These are phyloP conservation scores for Tricholoma furcatifolium DNA, from an alignment of 768 basidiomycete species.

Conservation along the genomic window DNA sequence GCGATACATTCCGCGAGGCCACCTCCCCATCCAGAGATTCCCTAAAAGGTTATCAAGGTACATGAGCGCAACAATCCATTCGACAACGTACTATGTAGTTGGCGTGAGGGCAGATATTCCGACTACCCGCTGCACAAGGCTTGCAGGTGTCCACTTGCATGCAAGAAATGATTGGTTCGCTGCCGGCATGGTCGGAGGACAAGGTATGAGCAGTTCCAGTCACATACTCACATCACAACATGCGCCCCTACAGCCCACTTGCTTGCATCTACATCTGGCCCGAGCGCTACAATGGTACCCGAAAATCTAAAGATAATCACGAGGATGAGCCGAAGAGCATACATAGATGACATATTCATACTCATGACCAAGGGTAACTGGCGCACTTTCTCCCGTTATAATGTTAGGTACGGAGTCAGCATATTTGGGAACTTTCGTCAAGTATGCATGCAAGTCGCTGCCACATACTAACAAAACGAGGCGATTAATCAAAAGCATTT, in stretches of 20 bases:
- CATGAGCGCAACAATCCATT: not conserved
- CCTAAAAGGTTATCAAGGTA: conserved; percentile 21
- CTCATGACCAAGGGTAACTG: conserved; percentile 48
- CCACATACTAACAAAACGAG: no score
- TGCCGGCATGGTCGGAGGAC: conserved; percentile 13
- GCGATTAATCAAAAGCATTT: no score
- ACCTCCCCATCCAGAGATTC: conserved; percentile 38
- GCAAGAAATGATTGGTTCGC: conserved; percentile 43
- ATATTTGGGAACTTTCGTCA: conserved; percentile 24
- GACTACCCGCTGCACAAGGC: conserved; percentile 28
- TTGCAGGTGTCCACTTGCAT: conserved; percentile 30
- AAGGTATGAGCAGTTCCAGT: not conserved
- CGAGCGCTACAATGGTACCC: conserved; percentile 33
- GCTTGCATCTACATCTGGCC: conserved; percentile 28
- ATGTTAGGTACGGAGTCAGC: conserved; percentile 33
- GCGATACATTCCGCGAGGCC: conserved; percentile 43
- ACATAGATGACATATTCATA: conserved; percentile 17
- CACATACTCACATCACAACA: conserved; percentile 28
- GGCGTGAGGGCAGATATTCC: conserved; percentile 32
- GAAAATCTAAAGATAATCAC: conserved; percentile 29
- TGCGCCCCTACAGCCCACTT: conserved; percentile 33
- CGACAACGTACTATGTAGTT: conserved; percentile 33
- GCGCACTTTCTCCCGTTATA: conserved; percentile 37
- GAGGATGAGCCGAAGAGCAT: not conserved
- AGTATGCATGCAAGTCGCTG: no score